Percentiles rank a stretch among this genome's conserved stretches.
phyloP scores from a whole-genome alignment of 208 protist genomes.

The Leishmania aethiopica region DNA sequence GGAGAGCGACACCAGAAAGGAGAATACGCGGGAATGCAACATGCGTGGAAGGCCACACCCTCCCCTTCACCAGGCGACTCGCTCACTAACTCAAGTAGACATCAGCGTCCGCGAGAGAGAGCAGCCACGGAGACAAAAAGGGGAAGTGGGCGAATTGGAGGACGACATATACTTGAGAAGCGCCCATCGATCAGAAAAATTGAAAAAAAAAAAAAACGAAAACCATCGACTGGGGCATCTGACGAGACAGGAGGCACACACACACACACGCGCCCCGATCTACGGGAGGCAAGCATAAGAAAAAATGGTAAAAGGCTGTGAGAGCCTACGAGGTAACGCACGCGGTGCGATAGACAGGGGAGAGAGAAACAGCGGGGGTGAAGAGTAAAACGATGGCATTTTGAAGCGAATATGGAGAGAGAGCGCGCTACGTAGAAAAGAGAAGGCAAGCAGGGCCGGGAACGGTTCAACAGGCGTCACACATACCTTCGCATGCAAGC shows the following conservation, averaged over 20 bases:
- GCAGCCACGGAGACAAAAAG: neutral
- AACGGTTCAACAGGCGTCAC: neutral
- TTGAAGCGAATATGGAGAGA: neutral
- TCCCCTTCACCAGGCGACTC: neutral
- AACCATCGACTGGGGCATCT: neutral
- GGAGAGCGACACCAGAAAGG: neutral
- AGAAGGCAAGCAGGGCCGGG: neutral
- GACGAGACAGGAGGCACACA: neutral
- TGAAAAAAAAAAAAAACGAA: neutral
- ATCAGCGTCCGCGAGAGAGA: slow-evolving; percentile 1
- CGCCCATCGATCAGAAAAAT: neutral
- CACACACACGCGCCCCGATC: neutral
- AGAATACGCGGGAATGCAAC: neutral
- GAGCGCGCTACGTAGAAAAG: neutral
- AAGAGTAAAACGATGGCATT: neutral
- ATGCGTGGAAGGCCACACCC: neutral
- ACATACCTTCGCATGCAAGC: neutral
- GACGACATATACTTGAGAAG: neutral
- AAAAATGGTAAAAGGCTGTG: neutral
- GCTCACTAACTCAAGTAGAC: neutral
- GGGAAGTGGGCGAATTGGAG: neutral
- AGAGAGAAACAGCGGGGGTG: neutral
- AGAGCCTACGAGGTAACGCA: neutral
- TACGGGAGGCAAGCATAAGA: neutral
- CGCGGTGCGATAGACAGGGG: neutral